Conservation (phyloP, 129 eudicot genomes). For the Saposhnikovia divaricata region DNA sequence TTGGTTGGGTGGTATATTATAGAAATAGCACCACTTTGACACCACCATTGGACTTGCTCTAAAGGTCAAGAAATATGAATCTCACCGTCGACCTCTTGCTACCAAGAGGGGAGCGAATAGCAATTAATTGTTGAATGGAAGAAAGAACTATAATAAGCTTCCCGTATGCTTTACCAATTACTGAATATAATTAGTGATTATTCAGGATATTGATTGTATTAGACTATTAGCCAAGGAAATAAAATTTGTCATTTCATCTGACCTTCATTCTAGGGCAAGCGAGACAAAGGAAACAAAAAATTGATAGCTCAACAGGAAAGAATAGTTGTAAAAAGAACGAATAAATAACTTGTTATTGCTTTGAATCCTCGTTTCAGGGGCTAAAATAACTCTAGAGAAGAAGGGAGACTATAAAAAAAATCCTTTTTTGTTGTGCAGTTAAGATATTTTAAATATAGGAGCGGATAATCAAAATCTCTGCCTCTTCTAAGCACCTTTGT, state of each 20-base stretch:
- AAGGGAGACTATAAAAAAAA: neutral
- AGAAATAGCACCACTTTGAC: too few relatives aligned
- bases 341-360: neutral
- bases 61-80: neutral
- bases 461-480: neutral
- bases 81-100: neutral
- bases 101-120: neutral
- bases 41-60: too few relatives aligned
- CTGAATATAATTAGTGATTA: neutral
- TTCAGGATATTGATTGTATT: neutral
- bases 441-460: neutral
- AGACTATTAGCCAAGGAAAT: neutral
- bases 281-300: neutral
- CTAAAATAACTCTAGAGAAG: neutral
- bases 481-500: neutral
- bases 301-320: neutral
- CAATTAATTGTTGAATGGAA: neutral
- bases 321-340: neutral
- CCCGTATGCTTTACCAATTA: too few relatives aligned
- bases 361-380: neutral
- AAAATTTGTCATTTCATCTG: neutral
- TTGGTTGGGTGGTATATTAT: too few relatives aligned
- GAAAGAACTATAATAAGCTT: neutral
- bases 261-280: neutral
- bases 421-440: neutral